phyloP scores from a whole-genome alignment of 2,329 filamentous ascomycete genomes.

The Thermochaetoides dissita region DNA sequence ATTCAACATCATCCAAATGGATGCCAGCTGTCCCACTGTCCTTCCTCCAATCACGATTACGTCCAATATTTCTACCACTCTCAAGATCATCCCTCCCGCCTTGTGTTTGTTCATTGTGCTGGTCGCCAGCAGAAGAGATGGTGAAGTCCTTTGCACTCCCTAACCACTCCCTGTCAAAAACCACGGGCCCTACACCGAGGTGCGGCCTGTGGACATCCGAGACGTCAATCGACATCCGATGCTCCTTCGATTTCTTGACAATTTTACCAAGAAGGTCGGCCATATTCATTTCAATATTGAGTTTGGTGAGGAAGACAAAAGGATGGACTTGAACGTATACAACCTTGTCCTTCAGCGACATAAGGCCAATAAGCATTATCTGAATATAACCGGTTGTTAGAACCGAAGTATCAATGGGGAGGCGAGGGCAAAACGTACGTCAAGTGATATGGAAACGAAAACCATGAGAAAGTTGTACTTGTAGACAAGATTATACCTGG shows the following conservation, averaged over 20 bases:
- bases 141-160: constrained; percentile 3
- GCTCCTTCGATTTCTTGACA: constrained; percentile 11
- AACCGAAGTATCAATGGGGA: no score
- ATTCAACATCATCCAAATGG: no score
- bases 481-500: constrained; percentile 31
- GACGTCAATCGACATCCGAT: not conserved
- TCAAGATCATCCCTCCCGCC: no score
- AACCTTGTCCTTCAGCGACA: constrained; percentile 32
- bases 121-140: not conserved
- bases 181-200: not conserved
- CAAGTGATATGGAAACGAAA: constrained; percentile 30
- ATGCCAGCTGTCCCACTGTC: no score
- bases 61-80: no score
- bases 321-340: constrained; percentile 36
- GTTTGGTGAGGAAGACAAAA: constrained; percentile 31
- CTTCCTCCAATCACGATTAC: no score
- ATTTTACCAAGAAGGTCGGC: constrained; percentile 33
- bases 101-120: not conserved
- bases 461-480: constrained; percentile 32
- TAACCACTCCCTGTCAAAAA: constrained; percentile 6
- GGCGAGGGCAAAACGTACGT: constrained; percentile 15
- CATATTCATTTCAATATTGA: constrained; percentile 39
- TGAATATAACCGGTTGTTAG: not conserved
- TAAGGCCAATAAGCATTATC: constrained; percentile 27
- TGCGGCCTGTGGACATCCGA: not conserved